Evolutionary conservation across 768 basidiomycete genomes (phyloP), one percentile per base, ranked within the genome.

Genomic region (Lactifluus echinatus): DNA sequence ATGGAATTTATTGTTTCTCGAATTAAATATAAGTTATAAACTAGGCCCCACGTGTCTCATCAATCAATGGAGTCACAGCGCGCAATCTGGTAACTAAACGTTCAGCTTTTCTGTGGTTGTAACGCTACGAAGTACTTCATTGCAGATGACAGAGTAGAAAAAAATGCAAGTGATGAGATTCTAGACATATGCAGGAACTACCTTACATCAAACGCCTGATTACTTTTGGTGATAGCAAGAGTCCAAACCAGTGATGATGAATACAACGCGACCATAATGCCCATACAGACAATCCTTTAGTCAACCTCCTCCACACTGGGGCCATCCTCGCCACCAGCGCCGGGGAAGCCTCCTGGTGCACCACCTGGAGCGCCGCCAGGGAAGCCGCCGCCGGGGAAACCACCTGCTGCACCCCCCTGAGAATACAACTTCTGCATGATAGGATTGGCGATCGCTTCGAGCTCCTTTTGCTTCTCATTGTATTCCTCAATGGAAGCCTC

Each of bases 401-500:
- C 76, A 61, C 83, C 85, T 7, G 73, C 71, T 55, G 80, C 80
- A 63, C 81, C 84, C 50, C 71, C 75, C 33, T 75, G 68, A 34
- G 72, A 66, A 70, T 95, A 94, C 26, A 94, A 79, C 66, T 77
- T 80, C 70, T 79, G 78, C 80, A 82, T 81, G 66, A 85, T 84
- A 11, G 84, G 84, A 71, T 83, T 89, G 66, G 92, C 89, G 64
- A 94, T 68, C 17, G 67, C 73, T 76, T 96, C 93, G 50, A 97
- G 77, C 74, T 96, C 93, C 78, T 94, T 94, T 71, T 94, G 93
- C 75, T 84, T 87, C 67, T 79, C 79, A 71, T 89, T 89, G 74
- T 94, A 93, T 75, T 97, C 94, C 68, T 93, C 90, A 76, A 91
- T 93, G 63, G 87, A 87, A 1, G 82, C 95, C 68, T 95, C 90